These are phyloP conservation scores for Cladorrhinum samala DNA, from an alignment of 495 filamentous ascomycete species.

Conservation along the genomic window DNA sequence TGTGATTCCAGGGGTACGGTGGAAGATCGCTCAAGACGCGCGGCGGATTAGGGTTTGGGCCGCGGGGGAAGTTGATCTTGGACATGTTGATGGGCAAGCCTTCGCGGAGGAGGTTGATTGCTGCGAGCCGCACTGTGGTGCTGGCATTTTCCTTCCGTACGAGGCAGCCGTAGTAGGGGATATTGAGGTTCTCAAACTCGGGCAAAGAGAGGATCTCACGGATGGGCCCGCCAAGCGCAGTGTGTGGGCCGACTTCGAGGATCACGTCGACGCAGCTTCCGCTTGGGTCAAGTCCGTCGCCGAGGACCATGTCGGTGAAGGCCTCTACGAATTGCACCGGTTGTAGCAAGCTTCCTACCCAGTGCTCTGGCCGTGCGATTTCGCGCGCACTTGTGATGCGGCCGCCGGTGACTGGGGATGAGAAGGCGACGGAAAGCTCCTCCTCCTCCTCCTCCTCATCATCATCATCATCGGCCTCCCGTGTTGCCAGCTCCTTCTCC, in stretches of 20 bases:
- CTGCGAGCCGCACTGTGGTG: background rate
- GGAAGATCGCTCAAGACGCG: too few relatives aligned
- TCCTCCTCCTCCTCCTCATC: too few relatives aligned
- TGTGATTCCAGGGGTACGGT: constrained; percentile 38
- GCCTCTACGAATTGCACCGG: background rate
- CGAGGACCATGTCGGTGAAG: background rate
- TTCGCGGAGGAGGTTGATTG: background rate
- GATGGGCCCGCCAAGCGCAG: background rate
- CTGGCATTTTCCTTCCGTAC: background rate
- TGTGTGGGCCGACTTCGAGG: background rate
- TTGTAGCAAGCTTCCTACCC: background rate
- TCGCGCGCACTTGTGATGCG: background rate
- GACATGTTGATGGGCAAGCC: background rate
- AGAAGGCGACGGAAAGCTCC: background rate
- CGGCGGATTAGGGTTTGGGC: too few relatives aligned
- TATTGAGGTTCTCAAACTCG: background rate
- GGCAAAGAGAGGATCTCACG: background rate
- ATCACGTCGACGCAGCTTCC: background rate
- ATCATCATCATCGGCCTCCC: background rate
- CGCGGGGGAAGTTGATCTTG: background rate
- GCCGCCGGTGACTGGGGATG: background rate
- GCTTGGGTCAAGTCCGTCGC: too few relatives aligned
- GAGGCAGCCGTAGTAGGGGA: background rate
- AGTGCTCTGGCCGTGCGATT: background rate
- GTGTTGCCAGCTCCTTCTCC: constrained; percentile 19